A percentile compares a stretch with the other conserved stretches of the same genome.
Evolutionary conservation across 73 alveolate genomes (phyloP).

Genomic region (Durusdinium trenchii): DNA sequence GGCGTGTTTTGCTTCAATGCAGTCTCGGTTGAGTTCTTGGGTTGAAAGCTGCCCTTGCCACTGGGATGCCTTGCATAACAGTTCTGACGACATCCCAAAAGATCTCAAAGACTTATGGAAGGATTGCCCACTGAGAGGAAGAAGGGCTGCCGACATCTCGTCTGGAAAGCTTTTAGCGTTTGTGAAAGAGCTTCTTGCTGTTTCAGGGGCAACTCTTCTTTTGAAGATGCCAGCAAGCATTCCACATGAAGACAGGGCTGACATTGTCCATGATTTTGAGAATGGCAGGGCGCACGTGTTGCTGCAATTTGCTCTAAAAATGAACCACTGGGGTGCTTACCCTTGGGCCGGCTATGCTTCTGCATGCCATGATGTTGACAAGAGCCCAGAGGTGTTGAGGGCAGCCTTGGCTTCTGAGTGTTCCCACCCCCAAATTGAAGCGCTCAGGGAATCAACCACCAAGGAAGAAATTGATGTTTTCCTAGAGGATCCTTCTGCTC

Average conservation of each 20-base stretch:
- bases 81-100: background rate
- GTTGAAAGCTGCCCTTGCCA: conserved; percentile 16
- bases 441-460: background rate
- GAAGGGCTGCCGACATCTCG: background rate
- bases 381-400: background rate
- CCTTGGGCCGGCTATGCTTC: background rate
- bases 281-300: conserved; percentile 11
- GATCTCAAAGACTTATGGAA: background rate
- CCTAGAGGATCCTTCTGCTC: background rate
- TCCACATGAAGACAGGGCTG: background rate
- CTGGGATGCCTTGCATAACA: background rate
- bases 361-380: background rate
- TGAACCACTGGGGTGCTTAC: background rate
- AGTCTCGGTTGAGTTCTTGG: background rate
- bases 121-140: background rate
- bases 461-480: background rate
- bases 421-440: background rate
- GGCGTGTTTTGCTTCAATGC: background rate
- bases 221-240: background rate
- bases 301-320: background rate
- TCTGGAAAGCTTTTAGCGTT: background rate
- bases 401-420: background rate
- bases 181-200: background rate
- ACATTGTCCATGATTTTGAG: conserved; percentile 1
- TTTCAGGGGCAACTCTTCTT: background rate